A percentile compares a stretch with the other conserved stretches of the same genome.
Conservation (phyloP, 345 rosid genomes). For the Gossypium arboreum region DNA sequence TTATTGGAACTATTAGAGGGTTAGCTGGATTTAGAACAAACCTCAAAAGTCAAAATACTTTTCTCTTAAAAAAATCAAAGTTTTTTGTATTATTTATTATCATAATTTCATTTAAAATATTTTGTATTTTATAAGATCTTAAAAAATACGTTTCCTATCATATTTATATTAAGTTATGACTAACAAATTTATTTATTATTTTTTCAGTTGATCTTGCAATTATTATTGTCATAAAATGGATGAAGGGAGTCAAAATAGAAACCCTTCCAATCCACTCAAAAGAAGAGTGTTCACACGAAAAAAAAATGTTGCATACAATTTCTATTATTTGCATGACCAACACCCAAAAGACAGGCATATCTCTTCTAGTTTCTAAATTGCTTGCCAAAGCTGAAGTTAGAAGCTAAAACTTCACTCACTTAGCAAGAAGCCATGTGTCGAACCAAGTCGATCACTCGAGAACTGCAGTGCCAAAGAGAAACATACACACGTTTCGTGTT, state of each 20-base stretch:
- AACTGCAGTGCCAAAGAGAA: slow-evolving; percentile 24
- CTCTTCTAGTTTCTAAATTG: background rate
- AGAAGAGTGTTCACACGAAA: background rate
- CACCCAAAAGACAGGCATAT: background rate
- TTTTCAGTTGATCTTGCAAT: background rate
- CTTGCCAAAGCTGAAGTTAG: background rate
- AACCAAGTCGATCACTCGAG: slow-evolving; percentile 55
- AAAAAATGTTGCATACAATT: background rate
- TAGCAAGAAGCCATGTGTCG: slow-evolving; percentile 36
- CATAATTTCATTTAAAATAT: too few relatives aligned
- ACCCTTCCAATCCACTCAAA: background rate
- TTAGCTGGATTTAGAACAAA: too few relatives aligned
- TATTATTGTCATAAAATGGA: background rate
- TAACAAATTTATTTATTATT: background rate
- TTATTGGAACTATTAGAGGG: too few relatives aligned
- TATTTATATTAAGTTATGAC: background rate
- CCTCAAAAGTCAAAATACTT: too few relatives aligned
- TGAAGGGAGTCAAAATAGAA: background rate
- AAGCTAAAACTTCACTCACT: background rate
- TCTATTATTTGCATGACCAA: background rate
- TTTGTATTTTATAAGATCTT: too few relatives aligned
- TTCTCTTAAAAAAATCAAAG: too few relatives aligned
- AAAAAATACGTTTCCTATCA: background rate
- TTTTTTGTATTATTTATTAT: too few relatives aligned
- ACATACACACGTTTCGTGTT: too few relatives aligned